Evolutionary conservation across 2,329 filamentous ascomycete genomes (phyloP), one percentile per base, ranked within the genome.

Genomic region (Pseudohalonectria lignicola): DNA sequence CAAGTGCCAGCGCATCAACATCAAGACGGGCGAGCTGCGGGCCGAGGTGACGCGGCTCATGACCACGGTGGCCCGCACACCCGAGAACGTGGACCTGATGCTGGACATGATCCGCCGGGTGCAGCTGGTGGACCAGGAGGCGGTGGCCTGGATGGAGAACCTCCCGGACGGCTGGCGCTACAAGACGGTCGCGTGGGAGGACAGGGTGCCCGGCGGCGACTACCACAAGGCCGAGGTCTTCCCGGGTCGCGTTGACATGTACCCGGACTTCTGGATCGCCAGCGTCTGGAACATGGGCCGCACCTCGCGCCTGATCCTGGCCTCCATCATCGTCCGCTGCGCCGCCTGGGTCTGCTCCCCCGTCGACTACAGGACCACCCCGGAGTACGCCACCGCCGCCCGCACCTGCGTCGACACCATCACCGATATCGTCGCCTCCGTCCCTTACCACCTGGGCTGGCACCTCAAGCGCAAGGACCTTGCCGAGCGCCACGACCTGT

Each of bases 401-500:
- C 56, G 67, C 28, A 62, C 62, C 2, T 74, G 66, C 37, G 61
- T 62, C 29, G 67, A 74, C 33, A 63, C 62, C 38, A 73, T 79
- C 44, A 64, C 66, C 3, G 75, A 79, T 45, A 69, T 79, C 28
- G 64, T 79, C 38, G 71, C 75, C 2, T 71, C 67, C 2, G 67
- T 78, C n/a, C 76, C 76, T 1, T 79, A 70, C 45, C 67, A 74
- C 49, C 61, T 80, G 2, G 74, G 74, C 30, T 78, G 74, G 72
- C 70, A 72, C 39, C 55, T 66, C 12, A 64, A 62, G 39, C 56
- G 61, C 41, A 60, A 54, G 33, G 28, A 68, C 26, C 50, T 67
- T 12, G 53, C 63, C 10, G 52, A 60, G 31, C 53, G 53, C 15
- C 53, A 57, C 30, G 62, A 62, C 30, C 49, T 71, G 18, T 61